Evolutionary conservation across 2,329 filamentous ascomycete species (phyloP), one percentile per base, ranked within the genome.

Genomic region (Epichloe sibirici): DNA sequence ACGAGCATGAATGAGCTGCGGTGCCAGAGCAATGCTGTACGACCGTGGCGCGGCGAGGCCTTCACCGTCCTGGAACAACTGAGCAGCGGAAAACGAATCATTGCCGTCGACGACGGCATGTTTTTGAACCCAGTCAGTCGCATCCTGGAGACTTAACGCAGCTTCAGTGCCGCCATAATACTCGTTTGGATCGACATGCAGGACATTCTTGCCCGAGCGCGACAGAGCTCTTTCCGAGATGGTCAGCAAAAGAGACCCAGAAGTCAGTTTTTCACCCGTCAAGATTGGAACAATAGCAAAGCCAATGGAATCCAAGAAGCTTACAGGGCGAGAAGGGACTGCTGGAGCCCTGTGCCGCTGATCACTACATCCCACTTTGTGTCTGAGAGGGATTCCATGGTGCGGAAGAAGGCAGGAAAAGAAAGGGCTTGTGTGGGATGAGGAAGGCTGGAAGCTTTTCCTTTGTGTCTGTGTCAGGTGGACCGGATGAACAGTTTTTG

Each of bases 101-200:
- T 59, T 58, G 45, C 56, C 56, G 44, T 59, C 54, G 6, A 56
- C 56, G 5, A 55, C 57, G 13, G 62, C 59, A 46, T 74, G 62
- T 51, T 62, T 60, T 46, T 74, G 71, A 45, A 76, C 82, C 89
- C 90, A 97, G 39, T 77, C 75, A 59, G 90, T 83, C 39, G 81
- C 83, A 66, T 96, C 91, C 56, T 88, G 79, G 38, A 96, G 74
- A 68, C 83, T 93, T 59, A 97, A 79, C 2, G 89, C 88, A 57
- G 91, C 90, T 65, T 95, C 89, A 40, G 83, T 68, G 51, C 86
- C 87, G 62, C 91, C 91, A 71, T 97, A 97, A 69, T 88, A 95
- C 56, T 83, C 77, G 71, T 95, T 90, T 57, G 80, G 78, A 66
- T 97, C 91, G 65, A 96, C 74, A 67, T 97, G 91, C 55, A 97